Evolutionary conservation across 306 rosid species (phyloP), one percentile per base, ranked within the genome.

Genomic region (Myrica gale): DNA sequence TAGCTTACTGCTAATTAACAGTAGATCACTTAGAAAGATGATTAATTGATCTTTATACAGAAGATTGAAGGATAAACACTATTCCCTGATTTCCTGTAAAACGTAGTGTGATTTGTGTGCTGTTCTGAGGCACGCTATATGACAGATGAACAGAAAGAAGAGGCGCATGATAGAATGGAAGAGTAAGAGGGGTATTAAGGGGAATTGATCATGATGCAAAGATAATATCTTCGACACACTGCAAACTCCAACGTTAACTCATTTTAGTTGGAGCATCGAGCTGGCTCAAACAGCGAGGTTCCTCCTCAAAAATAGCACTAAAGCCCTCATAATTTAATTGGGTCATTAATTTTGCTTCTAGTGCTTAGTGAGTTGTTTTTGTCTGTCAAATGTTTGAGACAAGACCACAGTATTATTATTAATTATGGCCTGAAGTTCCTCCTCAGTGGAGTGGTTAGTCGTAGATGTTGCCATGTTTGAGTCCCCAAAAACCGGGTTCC

Each of bases 301-400:
- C 71, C 26, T 84, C 97, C 97, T 90, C 83, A 94, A 91, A 83
- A 90, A 74, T 85, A 78, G 91, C 90, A 86, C 74, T 80, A 82
- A 82, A 84, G 83, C 83, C 79, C 84, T 78, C 79, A 50, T 74
- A 69, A 82, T 65, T 54, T 79, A 60, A 68, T 82, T 70, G 60
- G 83, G 81, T 76, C 79, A 85, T 76, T 80, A 80, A 81, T 82
- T 80, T 85, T 61, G 66, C 81, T 78, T 83, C 73, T 82, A 93
- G 94, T 91, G 98, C 92, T 86, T 44, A 79, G 77, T 91, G 92
- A 87, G 96, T 88, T 88, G 96, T 89, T 83, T 73, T 81, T 90
- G 96, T 88, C 96, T 89, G 90, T 82, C 87, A 86, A 87, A 72
- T 78, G 82, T 81, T 76, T 71, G 80, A 75, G 78, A 76, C 75